Evolutionary conservation across 768 basidiomycete genomes (phyloP).

Genomic region (Chiua virens): DNA sequence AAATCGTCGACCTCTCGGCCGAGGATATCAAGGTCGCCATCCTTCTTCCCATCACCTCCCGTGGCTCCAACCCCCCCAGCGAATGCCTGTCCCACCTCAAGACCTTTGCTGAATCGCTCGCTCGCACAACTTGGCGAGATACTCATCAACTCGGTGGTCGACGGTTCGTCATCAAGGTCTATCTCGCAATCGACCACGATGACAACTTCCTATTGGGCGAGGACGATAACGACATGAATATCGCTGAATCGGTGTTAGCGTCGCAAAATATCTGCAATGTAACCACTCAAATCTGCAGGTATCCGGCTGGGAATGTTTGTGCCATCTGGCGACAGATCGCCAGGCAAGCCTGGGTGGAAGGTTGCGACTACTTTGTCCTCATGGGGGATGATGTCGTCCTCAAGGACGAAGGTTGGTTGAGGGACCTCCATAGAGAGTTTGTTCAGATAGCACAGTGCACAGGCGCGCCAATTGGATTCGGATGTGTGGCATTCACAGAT

Average conservation of each 20-base stretch:
- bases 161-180: conserved; percentile 41
- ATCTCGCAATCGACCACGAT: conserved; percentile 53
- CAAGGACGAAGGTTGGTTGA: conserved; percentile 53
- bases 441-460: conserved; percentile 28
- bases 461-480: conserved; percentile 45
- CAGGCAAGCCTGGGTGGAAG: conserved; percentile 44
- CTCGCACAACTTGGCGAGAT: conserved; percentile 48
- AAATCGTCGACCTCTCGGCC: conserved; percentile 37
- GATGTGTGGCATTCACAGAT: conserved; percentile 59
- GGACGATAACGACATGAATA: conserved; percentile 19
- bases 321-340: conserved; percentile 55
- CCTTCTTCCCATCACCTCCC: conserved; percentile 59
- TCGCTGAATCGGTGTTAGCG: conserved; percentile 38
- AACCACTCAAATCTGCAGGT: conserved; percentile 34
- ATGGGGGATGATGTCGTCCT: conserved; percentile 58
- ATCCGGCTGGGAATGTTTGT: conserved; percentile 50
- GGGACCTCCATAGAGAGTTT: conserved; percentile 41
- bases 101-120: conserved; percentile 44
- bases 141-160: conserved; percentile 29
- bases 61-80: conserved; percentile 33
- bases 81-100: conserved; percentile 44
- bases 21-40: conserved; percentile 46
- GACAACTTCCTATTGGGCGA: conserved; percentile 39
- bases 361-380: conserved; percentile 51
- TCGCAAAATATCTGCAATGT: conserved; percentile 40